Evolutionary conservation across 176 grass and related monocot genomes (phyloP), one percentile per base, ranked within the genome.

Genomic region (Dactylis glomerata): DNA sequence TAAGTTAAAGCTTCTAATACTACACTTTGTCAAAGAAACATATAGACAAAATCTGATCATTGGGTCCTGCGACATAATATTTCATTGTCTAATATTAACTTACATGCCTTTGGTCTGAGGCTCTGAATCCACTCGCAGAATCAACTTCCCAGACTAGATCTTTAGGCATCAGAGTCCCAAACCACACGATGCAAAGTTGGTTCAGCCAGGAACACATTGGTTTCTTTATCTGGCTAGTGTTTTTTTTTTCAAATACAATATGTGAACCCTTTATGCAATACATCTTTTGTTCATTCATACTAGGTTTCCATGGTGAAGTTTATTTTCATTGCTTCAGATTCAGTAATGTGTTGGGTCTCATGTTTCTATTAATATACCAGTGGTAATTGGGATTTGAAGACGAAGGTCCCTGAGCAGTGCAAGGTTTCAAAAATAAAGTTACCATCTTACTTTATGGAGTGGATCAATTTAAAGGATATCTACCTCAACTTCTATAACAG

Each of bases 371-470:
- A 68, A 82, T 83, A 71, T 88, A 34, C 57, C 73, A 95, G 95
- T 88, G 95, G 95, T 20, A 95, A 98, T 82, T 95, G 89, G 92
- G 95, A 98, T 93, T 68, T 98, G 87, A 98, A 98, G 90, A 98
- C 91, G 11, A 98, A 98, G 79, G 62, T 98, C 67, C 95, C 92
- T 73, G 91, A 98, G 80, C 92, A 98, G 44, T 95, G 95, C 85
- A 87, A 79, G 71, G 82, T 90, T 93, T 95, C 89, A 75, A 90
- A 90, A 82, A 77, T 98, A 68, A 95, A 95, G 44, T 73, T 91
- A 55, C 91, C 92, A 65, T 47, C 84, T 87, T 98, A 93, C 75
- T 93, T 98, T 77, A 93, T 88, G 92, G 91, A 98, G 66, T 98
- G 89, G 91, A 93, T 98, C 57, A 98, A 98, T 91, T 33, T 98